phyloP scores from a whole-genome alignment of 179 eudicot species.

The Vitellaria paradoxa region DNA sequence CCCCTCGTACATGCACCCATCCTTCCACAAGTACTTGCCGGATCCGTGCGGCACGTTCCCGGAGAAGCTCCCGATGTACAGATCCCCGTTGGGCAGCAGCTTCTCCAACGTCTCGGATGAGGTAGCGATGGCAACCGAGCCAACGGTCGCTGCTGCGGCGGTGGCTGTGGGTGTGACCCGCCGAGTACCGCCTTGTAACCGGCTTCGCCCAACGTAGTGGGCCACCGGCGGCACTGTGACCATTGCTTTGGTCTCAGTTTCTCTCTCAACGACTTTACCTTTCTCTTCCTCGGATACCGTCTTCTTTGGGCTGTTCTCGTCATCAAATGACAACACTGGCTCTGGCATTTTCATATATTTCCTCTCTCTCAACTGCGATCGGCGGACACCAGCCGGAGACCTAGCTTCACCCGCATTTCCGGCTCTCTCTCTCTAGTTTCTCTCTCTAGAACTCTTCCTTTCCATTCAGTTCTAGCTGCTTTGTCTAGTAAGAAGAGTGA shows the following conservation, averaged over 20 bases:
- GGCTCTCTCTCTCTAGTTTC: not conserved
- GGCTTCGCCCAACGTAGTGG: not conserved
- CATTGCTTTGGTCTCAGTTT: not conserved
- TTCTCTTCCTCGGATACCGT: not conserved
- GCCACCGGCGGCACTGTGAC: not conserved
- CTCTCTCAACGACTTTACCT: not conserved
- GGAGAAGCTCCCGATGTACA: slow-evolving; percentile 72
- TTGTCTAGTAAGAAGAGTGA: not conserved
- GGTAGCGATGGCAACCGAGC: not conserved
- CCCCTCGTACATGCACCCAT: slow-evolving; percentile 89
- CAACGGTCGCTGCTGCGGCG: not conserved
- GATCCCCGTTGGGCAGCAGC: slow-evolving; percentile 81
- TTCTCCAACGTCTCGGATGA: slow-evolving; percentile 30
- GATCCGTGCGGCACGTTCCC: slow-evolving; percentile 67
- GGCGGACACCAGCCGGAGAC: slow-evolving; percentile 11
- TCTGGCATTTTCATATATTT: slow-evolving; percentile 31
- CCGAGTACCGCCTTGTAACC: not conserved
- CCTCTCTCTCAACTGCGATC: not conserved
- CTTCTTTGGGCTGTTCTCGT: slow-evolving; percentile 1
- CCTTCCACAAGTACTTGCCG: slow-evolving; percentile 84
- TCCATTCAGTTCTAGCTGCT: too few species aligned
- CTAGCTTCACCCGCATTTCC: slow-evolving; percentile 20
- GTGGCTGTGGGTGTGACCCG: slow-evolving; percentile 12
- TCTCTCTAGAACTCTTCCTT: not conserved
- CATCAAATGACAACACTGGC: slow-evolving; percentile 4